A percentile compares a stretch with the other conserved stretches of the same genome.
phyloP scores from a whole-genome alignment of 768 basidiomycete species.

The Termitomyces titanicus region DNA sequence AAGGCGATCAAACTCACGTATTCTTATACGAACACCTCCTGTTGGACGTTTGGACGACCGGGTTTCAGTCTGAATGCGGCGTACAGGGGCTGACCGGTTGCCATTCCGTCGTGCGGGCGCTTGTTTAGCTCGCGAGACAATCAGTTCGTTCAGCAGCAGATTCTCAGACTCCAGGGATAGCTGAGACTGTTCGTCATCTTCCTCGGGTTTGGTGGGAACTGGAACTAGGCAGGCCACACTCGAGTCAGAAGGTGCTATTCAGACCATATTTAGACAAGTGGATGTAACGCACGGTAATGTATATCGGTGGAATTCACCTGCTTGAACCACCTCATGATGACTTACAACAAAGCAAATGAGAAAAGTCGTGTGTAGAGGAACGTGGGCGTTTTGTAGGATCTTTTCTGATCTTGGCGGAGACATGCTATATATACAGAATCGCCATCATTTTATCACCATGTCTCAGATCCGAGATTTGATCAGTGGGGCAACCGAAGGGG shows the following conservation, averaged over 20 bases:
- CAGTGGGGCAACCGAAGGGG: too few relatives aligned
- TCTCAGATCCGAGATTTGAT: neutral
- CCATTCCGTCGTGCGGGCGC: neutral
- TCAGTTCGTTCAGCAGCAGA: neutral
- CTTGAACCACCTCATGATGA: slow-evolving; percentile 5
- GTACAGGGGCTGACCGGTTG: neutral
- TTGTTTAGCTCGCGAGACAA: neutral
- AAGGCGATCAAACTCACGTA: neutral
- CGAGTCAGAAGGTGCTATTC: neutral
- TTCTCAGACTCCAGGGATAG: neutral
- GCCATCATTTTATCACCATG: neutral
- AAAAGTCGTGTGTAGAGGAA: neutral
- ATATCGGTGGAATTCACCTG: neutral
- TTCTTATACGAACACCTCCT: neutral
- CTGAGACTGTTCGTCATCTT: neutral
- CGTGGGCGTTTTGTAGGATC: neutral
- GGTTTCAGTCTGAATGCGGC: neutral
- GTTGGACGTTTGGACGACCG: neutral
- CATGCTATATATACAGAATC: neutral
- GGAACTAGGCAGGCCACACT: neutral
- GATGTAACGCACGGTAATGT: neutral
- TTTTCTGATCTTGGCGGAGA: neutral
- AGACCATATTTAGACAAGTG: neutral
- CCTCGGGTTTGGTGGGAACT: neutral
- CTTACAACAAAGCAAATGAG: neutral